Conservation (phyloP, 2,329 filamentous ascomycete genomes). For the Venturia effusa region DNA sequence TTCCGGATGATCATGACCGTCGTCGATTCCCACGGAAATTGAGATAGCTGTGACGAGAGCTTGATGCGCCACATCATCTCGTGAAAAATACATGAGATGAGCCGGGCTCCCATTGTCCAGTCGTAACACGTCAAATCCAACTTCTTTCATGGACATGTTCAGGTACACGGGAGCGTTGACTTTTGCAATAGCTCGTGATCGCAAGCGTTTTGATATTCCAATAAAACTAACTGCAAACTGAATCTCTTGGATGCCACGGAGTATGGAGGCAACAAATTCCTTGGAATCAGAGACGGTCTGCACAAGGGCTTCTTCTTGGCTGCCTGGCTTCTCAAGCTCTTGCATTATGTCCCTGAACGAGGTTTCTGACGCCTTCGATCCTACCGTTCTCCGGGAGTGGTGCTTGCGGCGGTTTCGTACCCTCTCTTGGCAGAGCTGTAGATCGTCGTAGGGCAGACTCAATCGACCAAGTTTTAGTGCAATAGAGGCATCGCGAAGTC, state of each 20-base stretch:
- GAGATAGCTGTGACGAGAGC: constrained; percentile 85
- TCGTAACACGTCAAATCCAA: constrained; percentile 84
- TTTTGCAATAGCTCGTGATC: constrained; percentile 39
- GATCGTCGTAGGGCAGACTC: constrained; percentile 82
- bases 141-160: constrained; percentile 90
- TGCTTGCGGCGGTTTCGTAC: constrained; percentile 36
- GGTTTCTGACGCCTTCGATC: constrained; percentile 39
- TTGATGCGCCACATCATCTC: constrained; percentile 88
- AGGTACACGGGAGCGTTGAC: constrained; percentile 51
- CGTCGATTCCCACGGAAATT: constrained; percentile 82
- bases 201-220: constrained; percentile 70
- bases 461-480: constrained; percentile 84
- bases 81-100: constrained; percentile 96
- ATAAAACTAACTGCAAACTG: constrained; percentile 91
- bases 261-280: constrained; percentile 79
- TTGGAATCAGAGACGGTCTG: constrained; percentile 84
- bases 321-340: constrained; percentile 61
- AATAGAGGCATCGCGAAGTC: constrained; percentile 80
- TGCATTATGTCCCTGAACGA: constrained; percentile 64
- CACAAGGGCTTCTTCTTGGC: constrained; percentile 56
- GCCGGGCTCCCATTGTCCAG: constrained; percentile 87
- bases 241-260: constrained; percentile 89
- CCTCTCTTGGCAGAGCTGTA: constrained; percentile 51
- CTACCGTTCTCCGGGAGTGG: constrained; percentile 14
- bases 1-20: constrained; percentile 76